These are phyloP conservation scores for Flaveria linearis DNA, from an alignment of 129 eudicot species.

Conservation along the genomic window DNA sequence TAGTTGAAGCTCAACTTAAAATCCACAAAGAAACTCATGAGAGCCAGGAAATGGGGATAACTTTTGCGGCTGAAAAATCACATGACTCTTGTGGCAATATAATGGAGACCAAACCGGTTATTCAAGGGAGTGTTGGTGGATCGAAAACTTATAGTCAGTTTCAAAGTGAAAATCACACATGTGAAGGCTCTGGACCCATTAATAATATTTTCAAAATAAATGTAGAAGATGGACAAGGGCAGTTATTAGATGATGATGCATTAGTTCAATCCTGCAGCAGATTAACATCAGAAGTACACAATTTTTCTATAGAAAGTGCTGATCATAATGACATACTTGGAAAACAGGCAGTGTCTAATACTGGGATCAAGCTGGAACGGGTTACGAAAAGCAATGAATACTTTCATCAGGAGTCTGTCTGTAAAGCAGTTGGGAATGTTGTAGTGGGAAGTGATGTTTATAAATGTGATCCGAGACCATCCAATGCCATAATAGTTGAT, in stretches of 20 bases:
- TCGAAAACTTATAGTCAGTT: constrained; percentile 17
- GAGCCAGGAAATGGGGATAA: constrained; percentile 19
- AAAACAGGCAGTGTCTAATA: constrained; percentile 25
- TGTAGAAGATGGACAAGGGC: constrained; percentile 28
- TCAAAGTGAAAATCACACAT: constrained; percentile 28
- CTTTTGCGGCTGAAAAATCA: constrained; percentile 21
- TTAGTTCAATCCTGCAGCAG: constrained; percentile 28
- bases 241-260: constrained; percentile 22
- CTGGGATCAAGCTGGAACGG: constrained; percentile 23
- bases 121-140: constrained; percentile 25
- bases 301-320: background rate
- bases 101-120: constrained; percentile 1
- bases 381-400: constrained; percentile 10
- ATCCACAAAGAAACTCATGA: constrained; percentile 5
- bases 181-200: constrained; percentile 12
- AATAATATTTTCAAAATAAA: constrained; percentile 14
- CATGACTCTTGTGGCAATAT: constrained; percentile 20
- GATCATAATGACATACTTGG: constrained; percentile 13
- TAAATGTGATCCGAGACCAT: constrained; percentile 21
- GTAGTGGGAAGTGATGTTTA: constrained; percentile 18
- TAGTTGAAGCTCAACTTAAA: constrained; percentile 27
- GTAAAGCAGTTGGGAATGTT: background rate
- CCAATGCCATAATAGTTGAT: constrained; percentile 7
- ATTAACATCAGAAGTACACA: constrained; percentile 15
- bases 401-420: background rate